Percentiles rank a stretch among this genome's conserved stretches.
Evolutionary conservation across 2,329 filamentous ascomycete species (phyloP).

Genomic region (Penicillium hordei): DNA sequence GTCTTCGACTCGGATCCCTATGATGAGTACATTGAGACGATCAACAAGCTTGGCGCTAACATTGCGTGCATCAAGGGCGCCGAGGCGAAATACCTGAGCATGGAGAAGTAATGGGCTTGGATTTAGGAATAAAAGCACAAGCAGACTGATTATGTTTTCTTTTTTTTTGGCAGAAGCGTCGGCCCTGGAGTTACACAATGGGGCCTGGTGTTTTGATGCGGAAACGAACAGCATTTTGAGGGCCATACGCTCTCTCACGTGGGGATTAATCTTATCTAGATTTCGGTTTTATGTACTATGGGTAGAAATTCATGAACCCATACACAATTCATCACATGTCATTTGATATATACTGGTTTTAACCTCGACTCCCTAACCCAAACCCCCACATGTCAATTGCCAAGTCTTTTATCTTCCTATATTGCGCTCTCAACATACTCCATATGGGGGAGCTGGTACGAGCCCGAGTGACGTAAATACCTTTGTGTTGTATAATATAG

Average conservation of each 20-base stretch:
- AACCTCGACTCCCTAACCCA: not conserved
- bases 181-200: not conserved
- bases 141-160: not conserved
- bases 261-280: not conserved
- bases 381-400: not conserved
- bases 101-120: slow-evolving; percentile 34
- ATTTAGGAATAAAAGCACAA: not conserved
- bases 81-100: slow-evolving; percentile 64
- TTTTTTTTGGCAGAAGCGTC: not conserved
- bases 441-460: not conserved
- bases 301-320: not conserved
- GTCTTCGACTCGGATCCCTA: slow-evolving; percentile 89
- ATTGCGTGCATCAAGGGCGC: slow-evolving; percentile 84
- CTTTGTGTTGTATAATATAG: not conserved
- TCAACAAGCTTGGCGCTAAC: slow-evolving; percentile 92
- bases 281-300: not conserved
- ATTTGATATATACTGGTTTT: not conserved
- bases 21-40: slow-evolving; percentile 93
- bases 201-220: not conserved
- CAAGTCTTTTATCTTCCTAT: not conserved
- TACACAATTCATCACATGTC: not conserved
- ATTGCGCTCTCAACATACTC: not conserved
- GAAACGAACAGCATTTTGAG: not conserved
- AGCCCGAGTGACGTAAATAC: not conserved
- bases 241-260: not conserved